Percentiles rank a stretch among this genome's conserved stretches.
Conservation (phyloP, 1,284 basidiomycete genomes). For the Pseudozyma pruni region DNA sequence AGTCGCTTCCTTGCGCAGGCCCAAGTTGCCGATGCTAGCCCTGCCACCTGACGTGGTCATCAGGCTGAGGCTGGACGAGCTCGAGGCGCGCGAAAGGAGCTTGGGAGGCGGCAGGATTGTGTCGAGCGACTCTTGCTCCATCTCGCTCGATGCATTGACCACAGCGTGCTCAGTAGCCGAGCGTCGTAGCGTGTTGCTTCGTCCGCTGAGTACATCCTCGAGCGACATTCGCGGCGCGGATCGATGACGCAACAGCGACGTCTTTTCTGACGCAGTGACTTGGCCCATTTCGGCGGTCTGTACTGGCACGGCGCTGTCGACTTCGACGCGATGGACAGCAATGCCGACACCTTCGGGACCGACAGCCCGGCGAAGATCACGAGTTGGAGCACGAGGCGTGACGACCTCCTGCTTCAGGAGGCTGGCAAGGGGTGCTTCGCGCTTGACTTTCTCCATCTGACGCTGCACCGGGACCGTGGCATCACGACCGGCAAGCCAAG, state of each 20-base stretch:
- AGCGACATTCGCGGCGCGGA: conserved; percentile 40
- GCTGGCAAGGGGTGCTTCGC: conserved; percentile 12
- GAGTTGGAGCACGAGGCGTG: conserved; percentile 8
- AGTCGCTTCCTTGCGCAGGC: conserved; percentile 13
- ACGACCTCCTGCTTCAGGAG: conserved; percentile 7
- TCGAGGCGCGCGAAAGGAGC: conserved; percentile 42
- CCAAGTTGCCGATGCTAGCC: conserved; percentile 47
- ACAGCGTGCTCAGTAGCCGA: conserved; percentile 29
- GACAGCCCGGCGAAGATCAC: conserved; percentile 31
- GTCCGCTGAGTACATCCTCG: conserved; percentile 41
- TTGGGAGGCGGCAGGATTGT: conserved; percentile 46
- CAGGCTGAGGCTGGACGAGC: conserved; percentile 51
- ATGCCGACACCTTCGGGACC: conserved; percentile 37
- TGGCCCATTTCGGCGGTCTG: background rate
- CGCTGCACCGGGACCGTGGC: conserved; percentile 2
- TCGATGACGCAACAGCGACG: conserved; percentile 30
- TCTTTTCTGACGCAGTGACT: conserved; percentile 9
- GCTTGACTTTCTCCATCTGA: conserved; percentile 29
- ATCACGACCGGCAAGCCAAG: conserved; percentile 25
- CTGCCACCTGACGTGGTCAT: conserved; percentile 50
- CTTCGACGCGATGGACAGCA: conserved; percentile 14
- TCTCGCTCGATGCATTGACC: conserved; percentile 22
- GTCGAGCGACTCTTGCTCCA: conserved; percentile 37
- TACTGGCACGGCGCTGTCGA: conserved; percentile 2
- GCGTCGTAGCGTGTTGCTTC: conserved; percentile 32